Evolutionary conservation across 2,329 filamentous ascomycete species (phyloP), one percentile per base, ranked within the genome.

Genomic region (Colletotrichum aenigma): DNA sequence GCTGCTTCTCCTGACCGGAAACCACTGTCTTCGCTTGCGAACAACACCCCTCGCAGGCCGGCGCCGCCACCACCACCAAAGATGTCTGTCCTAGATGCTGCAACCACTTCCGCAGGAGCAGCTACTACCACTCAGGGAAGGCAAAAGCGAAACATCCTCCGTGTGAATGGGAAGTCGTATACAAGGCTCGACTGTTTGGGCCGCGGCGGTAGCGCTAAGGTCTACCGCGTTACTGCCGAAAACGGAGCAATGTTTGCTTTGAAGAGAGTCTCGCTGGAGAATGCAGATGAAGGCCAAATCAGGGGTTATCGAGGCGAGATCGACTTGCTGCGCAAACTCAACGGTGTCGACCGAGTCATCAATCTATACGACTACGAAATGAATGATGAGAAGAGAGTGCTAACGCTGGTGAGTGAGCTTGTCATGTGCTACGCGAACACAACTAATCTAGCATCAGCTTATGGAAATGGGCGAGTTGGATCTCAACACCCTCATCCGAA

Each of bases 381-480:
- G 82, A 98, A 98, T 82, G 93, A 95, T 67, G 95, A 97, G 80
- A 98, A 98, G 85, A 93, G 97, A 79, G 92, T 77, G 78, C 91
- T 99, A 72, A 96, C 93, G 81, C 91, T 99, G 83, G 94, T 95
- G 88, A 86, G 93, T 90, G 21, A 21, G 8, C 12, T 30, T 9
- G 18, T 16, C 15, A 38, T 58, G 26, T 26, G 32, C 7, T 3
- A 21, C 9, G 12, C 10, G 9, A 9, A 9, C 66, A 30, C 21
- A 62, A 38, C 28, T 66, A 61, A 76, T 24, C 3, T 52, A 4
- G n/a, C 16, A 34, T 32, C 78, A 96, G 94, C 92, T 99, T 75
- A 98, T 99, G 96, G 97, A 99, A 86, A 94, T 98, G 83, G 97
- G 97, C 78, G 97, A 99, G 85, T 92, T 96, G 26, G 97, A 99